Base-by-base conservation (phyloP, 2,329 filamentous ascomycete genomes). In the Corynespora cassiicola region DNA sequence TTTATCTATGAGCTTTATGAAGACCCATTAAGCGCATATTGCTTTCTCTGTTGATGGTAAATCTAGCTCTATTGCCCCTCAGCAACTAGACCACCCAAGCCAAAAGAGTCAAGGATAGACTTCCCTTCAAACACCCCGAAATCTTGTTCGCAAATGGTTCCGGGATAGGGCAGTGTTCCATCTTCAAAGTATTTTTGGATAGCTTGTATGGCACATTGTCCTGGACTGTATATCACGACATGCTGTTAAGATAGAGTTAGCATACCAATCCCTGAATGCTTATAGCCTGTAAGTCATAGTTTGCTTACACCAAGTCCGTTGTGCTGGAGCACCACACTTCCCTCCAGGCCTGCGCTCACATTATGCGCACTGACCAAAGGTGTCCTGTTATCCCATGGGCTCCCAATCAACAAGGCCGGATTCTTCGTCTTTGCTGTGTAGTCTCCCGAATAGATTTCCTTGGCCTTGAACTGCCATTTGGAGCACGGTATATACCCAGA, bases 351-450 rank as follows among this genome's bases (percentile, higher is more conserved):
- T 1, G 22, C 30, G 30, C 27, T 37, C 17, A 42, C 16, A 21
- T 45, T 46, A 5, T 30, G 7, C 17, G 45, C 48, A n/a, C 22
- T 23, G 2, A 18, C 15, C 2, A 52, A 12, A 16, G 48, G 48
- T 6, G 48, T 48, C 6, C 11, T 20, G 10, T 14, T 5, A 31
- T 52, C 48, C 17, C 22, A 35, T 2, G 39, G 15, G 11, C 22
- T 44, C 6, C 38, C 28, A 8, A 48, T 29, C 7, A 52, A 9
- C 11, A 52, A 22, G 4, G 43, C 14, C 2, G 45, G 45, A 21
- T 36, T 30, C 32, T 46, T 46, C 1, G 48, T 52, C 34, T 49
- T 46, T 1, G 21, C 45, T 15, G 31, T 33, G 28, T 39, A 52
- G 20, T 46, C 24, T 4, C 45, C 48, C 14, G 28, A 12, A 17